Percentiles rank a stretch among this genome's conserved stretches.
phyloP scores from a whole-genome alignment of 1,284 basidiomycete species.

The Sporisorium exsertum region DNA sequence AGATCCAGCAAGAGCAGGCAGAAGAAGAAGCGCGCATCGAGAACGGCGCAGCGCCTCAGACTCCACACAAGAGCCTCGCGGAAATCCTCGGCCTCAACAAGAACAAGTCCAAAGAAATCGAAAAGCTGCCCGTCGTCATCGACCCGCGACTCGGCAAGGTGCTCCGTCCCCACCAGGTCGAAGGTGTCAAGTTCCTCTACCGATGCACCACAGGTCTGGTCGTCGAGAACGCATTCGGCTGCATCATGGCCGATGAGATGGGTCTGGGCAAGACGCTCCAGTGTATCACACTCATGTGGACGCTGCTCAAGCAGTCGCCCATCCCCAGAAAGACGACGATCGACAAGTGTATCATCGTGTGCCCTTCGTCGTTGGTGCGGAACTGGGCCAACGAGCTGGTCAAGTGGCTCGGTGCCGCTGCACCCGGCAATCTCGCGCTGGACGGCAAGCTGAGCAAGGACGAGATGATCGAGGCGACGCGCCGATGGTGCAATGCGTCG shows the following conservation, averaged over 20 bases:
- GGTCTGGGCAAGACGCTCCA: conserved; percentile 89
- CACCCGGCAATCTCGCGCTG: conserved; percentile 64
- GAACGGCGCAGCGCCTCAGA: conserved; percentile 28
- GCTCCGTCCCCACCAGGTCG: conserved; percentile 65
- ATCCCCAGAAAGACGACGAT: conserved; percentile 85
- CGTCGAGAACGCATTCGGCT: conserved; percentile 91
- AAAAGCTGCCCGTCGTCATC: conserved; percentile 96
- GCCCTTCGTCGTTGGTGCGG: conserved; percentile 93
- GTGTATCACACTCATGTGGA: conserved; percentile 96
- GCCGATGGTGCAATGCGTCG: conserved; percentile 63
- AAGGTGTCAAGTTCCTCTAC: conserved; percentile 95
- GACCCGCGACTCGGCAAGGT: conserved; percentile 85
- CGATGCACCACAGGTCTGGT: conserved; percentile 93
- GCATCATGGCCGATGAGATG: conserved; percentile 99
- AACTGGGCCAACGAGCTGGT: conserved; percentile 97
- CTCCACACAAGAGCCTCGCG: conserved; percentile 92
- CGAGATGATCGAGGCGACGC: conserved; percentile 64
- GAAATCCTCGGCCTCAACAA: conserved; percentile 78
- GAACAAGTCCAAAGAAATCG: conserved; percentile 57
- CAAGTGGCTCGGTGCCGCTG: conserved; percentile 66
- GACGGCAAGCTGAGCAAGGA: conserved; percentile 67
- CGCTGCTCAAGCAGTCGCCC: conserved; percentile 95
- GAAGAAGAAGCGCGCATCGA: conserved; percentile 43
- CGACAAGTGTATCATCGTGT: conserved; percentile 97
- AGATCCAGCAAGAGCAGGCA: conserved; percentile 42